Conservation (phyloP, 192 early-diverging fungal genomes). For the Jimgerdemannia flammicorona region DNA sequence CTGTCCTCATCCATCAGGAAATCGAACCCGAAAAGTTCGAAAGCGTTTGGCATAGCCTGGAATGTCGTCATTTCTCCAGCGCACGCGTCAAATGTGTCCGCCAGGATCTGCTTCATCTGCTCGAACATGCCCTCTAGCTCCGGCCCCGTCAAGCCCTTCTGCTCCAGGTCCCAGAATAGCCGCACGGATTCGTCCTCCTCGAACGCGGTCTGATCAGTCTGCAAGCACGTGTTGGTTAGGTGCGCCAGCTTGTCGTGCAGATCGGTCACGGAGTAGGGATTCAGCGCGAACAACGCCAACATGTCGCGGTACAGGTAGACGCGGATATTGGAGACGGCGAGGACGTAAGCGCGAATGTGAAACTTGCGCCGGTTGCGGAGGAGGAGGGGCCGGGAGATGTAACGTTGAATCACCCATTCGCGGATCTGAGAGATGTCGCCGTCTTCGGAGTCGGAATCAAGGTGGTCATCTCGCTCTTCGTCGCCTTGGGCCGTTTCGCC, state of each 20-base stretch:
- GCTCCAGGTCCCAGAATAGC: slow-evolving; percentile 50
- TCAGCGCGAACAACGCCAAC: slow-evolving; percentile 59
- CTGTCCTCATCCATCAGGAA: slow-evolving; percentile 56
- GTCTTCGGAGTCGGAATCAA: slow-evolving; percentile 7
- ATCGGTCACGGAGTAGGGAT: slow-evolving; percentile 35
- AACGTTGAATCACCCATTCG: slow-evolving; percentile 67
- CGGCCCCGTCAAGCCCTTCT: slow-evolving; percentile 22
- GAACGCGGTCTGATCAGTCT: slow-evolving; percentile 41
- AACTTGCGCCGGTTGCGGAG: slow-evolving; percentile 54
- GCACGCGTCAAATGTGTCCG: slow-evolving; percentile 56
- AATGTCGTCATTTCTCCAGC: slow-evolving; percentile 57
- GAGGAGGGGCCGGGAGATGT: slow-evolving; percentile 54
- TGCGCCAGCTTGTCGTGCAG: slow-evolving; percentile 48
- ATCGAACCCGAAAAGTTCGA: slow-evolving; percentile 67
- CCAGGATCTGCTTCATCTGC: slow-evolving; percentile 51
- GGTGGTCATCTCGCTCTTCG: slow-evolving; percentile 9
- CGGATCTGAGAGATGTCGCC: slow-evolving; percentile 52
- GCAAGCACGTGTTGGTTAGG: slow-evolving; percentile 65
- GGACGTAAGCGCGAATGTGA: slow-evolving; percentile 60
- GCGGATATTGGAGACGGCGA: slow-evolving; percentile 52
- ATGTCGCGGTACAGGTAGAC: slow-evolving; percentile 61
- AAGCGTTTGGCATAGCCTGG: slow-evolving; percentile 57
- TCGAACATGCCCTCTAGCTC: slow-evolving; percentile 46
- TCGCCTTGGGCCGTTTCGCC: background rate
- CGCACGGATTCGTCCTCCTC: slow-evolving; percentile 49